Evolutionary conservation across 1,284 basidiomycete genomes (phyloP).

Genomic region (Chondrostereum purpureum): DNA sequence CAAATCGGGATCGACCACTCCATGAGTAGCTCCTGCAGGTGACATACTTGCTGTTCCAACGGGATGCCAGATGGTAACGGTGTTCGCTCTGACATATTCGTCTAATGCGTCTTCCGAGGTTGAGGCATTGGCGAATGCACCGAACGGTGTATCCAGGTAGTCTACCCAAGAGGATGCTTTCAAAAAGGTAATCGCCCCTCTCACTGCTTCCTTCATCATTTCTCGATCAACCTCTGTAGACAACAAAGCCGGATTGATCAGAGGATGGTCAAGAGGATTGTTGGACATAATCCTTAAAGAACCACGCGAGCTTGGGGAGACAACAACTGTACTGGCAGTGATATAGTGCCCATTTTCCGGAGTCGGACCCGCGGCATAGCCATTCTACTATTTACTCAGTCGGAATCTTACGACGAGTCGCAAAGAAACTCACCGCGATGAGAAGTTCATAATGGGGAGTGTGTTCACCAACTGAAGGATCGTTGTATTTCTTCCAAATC

Average conservation of each 20-base stretch:
- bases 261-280: slow-evolving; percentile 11
- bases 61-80: slow-evolving; percentile 9
- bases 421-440: slow-evolving; percentile 10
- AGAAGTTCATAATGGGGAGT: slow-evolving; percentile 12
- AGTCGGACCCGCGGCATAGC: neutral
- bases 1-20: slow-evolving; percentile 14
- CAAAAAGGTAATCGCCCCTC: slow-evolving; percentile 2
- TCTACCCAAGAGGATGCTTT: neutral
- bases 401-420: slow-evolving; percentile 1
- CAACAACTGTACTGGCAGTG: slow-evolving; percentile 18
- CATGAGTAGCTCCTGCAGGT: slow-evolving; percentile 4
- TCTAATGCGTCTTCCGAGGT: slow-evolving; percentile 11
- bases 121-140: neutral
- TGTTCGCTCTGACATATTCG: slow-evolving; percentile 10
- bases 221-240: slow-evolving; percentile 12
- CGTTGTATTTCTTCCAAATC: slow-evolving; percentile 3
- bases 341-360: slow-evolving; percentile 15
- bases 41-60: slow-evolving; percentile 13
- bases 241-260: slow-evolving; percentile 15
- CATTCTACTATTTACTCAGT: neutral
- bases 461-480: slow-evolving; percentile 12
- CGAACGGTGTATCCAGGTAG: neutral
- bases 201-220: slow-evolving; percentile 12
- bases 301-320: slow-evolving; percentile 24
- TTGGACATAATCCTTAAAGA: neutral